phyloP scores from a whole-genome alignment of 371 early-diverging fungal genomes.

The Funneliformis caledonium region DNA sequence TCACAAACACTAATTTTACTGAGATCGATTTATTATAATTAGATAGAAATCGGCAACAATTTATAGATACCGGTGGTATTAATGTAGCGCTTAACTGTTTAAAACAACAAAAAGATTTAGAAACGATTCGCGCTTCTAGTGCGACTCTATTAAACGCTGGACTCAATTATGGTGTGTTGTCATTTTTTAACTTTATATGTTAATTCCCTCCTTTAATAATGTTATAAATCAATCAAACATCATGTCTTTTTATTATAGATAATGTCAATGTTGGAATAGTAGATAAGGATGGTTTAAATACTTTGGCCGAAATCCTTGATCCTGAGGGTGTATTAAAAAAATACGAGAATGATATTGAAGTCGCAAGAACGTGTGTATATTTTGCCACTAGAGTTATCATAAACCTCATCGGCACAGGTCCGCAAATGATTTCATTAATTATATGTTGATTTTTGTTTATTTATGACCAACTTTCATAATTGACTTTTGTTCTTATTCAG shows the following conservation, averaged over 20 bases:
- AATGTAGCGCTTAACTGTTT: background rate
- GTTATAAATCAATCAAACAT: background rate
- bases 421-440: background rate
- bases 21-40: background rate
- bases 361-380: conserved; percentile 22
- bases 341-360: conserved; percentile 6
- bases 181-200: background rate
- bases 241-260: conserved; percentile 17
- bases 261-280: conserved; percentile 18
- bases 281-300: conserved; percentile 1
- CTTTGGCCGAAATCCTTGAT: conserved; percentile 2
- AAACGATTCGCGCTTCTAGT: conserved; percentile 5
- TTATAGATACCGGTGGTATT: conserved; percentile 33
- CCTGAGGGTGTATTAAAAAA: conserved; percentile 22
- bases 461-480: background rate
- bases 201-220: background rate
- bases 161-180: conserved; percentile 28
- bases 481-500: background rate
- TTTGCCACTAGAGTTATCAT: conserved; percentile 28
- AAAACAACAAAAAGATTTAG: conserved; percentile 11
- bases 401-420: conserved; percentile 27
- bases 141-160: conserved; percentile 36
- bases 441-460: background rate
- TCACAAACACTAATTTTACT: background rate
- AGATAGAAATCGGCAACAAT: conserved; percentile 26